Evolutionary conservation across 257 asterid genomes (phyloP).

Genomic region (Gentiana macrophylla): DNA sequence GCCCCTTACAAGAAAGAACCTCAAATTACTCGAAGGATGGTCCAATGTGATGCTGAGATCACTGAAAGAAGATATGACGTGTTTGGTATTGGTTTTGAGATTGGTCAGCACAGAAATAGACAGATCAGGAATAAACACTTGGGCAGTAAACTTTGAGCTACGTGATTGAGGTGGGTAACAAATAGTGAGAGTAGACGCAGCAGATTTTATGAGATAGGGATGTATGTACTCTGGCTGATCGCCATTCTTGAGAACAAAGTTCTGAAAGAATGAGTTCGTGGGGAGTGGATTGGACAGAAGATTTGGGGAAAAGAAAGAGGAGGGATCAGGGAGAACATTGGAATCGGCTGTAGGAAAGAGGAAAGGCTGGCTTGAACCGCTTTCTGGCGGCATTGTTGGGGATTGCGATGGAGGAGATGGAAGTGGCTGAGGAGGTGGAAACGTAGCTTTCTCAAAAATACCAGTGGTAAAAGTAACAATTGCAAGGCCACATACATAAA

Average conservation of each 20-base stretch:
- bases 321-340: constrained; percentile 77
- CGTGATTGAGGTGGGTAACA: constrained; percentile 56
- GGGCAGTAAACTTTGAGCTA: constrained; percentile 48
- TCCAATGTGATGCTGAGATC: constrained; percentile 75
- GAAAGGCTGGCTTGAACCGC: constrained; percentile 13
- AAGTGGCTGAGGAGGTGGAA: constrained; percentile 10
- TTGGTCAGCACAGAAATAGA: constrained; percentile 38
- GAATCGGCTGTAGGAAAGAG: constrained; percentile 65
- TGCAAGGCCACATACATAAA: constrained; percentile 55
- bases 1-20: constrained; percentile 76
- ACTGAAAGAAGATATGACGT: constrained; percentile 50
- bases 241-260: constrained; percentile 66
- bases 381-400: not conserved
- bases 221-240: constrained; percentile 86
- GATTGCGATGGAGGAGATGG: not conserved
- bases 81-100: constrained; percentile 33
- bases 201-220: constrained; percentile 62
- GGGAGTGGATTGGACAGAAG: constrained; percentile 71
- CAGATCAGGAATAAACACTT: constrained; percentile 51
- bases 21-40: constrained; percentile 54
- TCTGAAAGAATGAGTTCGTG: constrained; percentile 83
- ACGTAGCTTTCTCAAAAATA: constrained; percentile 67
- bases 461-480: constrained; percentile 67
- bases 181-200: constrained; percentile 45
- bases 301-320: constrained; percentile 47